These are phyloP conservation scores for Chenopodium suecicum DNA, from an alignment of 148 eudicot species.

Conservation along the genomic window DNA sequence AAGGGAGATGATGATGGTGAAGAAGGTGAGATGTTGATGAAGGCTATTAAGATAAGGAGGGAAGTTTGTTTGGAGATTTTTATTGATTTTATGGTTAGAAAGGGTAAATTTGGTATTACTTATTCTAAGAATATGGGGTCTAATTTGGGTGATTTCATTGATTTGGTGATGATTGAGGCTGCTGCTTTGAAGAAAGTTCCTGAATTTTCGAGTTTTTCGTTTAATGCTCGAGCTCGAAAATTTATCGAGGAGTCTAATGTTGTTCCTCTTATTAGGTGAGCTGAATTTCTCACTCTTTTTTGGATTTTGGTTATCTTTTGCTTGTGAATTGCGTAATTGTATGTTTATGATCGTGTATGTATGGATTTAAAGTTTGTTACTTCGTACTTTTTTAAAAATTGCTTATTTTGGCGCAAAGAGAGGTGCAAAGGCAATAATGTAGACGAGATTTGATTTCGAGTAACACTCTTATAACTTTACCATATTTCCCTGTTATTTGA, in stretches of 20 bases:
- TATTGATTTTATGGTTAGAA: conserved; percentile 55
- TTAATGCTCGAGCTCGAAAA: conserved; percentile 68
- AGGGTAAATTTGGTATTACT: conserved; percentile 90
- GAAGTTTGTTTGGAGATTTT: conserved; percentile 65
- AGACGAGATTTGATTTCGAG: background rate
- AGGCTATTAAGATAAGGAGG: conserved; percentile 79
- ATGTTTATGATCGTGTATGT: background rate
- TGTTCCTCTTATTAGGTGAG: conserved; percentile 73
- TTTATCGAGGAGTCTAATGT: conserved; percentile 62
- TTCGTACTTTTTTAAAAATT: too few relatives aligned
- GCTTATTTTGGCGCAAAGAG: too few relatives aligned
- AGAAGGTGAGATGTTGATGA: conserved; percentile 52
- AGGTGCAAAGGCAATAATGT: background rate
- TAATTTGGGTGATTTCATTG: conserved; percentile 50
- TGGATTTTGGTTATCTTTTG: background rate
- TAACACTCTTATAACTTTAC: too few relatives aligned
- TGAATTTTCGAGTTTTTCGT: conserved; percentile 51
- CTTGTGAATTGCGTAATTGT: background rate
- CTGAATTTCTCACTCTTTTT: background rate
- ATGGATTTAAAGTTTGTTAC: too few relatives aligned
- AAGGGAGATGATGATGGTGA: conserved; percentile 29
- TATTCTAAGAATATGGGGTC: conserved; percentile 59
- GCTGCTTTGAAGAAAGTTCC: conserved; percentile 63
- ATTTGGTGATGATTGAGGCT: conserved; percentile 82
- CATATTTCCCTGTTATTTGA: too few relatives aligned